A percentile compares a stretch with the other conserved stretches of the same genome.
Evolutionary conservation across 352 stramenopile species (phyloP).

Genomic region (Pythium utonaiense): DNA sequence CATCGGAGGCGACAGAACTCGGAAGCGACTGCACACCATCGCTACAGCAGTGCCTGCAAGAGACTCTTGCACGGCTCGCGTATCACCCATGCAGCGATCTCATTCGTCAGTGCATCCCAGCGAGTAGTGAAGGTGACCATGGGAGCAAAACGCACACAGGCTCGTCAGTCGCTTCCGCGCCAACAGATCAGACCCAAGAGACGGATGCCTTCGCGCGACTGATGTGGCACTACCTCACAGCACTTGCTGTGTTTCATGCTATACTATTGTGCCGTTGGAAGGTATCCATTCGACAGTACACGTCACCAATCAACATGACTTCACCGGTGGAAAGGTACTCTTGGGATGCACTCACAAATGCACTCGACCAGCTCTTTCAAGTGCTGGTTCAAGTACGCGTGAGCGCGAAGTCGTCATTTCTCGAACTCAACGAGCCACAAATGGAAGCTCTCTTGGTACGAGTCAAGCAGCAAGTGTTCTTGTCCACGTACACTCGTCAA

Average conservation of each 20-base stretch:
- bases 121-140: neutral
- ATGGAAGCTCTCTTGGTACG: neutral
- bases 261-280: slow-evolving; percentile 27
- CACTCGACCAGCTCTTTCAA: slow-evolving; percentile 19
- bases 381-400: slow-evolving; percentile 4
- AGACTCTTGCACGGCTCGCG: slow-evolving; percentile 36
- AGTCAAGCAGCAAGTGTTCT: slow-evolving; percentile 17
- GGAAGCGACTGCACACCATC: slow-evolving; percentile 14
- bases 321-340: neutral
- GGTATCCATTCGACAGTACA: slow-evolving; percentile 8
- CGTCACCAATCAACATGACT: neutral
- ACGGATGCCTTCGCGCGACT: neutral
- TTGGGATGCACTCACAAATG: slow-evolving; percentile 17
- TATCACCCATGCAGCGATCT: slow-evolving; percentile 23
- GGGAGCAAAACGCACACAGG: neutral
- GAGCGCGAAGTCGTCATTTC: neutral
- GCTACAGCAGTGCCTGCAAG: slow-evolving; percentile 41
- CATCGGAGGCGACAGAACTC: slow-evolving; percentile 2
- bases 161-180: neutral
- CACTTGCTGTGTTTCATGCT: slow-evolving; percentile 44
- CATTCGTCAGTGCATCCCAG: slow-evolving; percentile 7
- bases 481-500: slow-evolving; percentile 14
- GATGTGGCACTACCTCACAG: slow-evolving; percentile 33
- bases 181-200: slow-evolving; percentile 9
- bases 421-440: neutral